A percentile compares a stretch with the other conserved stretches of the same genome.
Conservation (phyloP, 345 rosid genomes). For the Gossypium anomalum region DNA sequence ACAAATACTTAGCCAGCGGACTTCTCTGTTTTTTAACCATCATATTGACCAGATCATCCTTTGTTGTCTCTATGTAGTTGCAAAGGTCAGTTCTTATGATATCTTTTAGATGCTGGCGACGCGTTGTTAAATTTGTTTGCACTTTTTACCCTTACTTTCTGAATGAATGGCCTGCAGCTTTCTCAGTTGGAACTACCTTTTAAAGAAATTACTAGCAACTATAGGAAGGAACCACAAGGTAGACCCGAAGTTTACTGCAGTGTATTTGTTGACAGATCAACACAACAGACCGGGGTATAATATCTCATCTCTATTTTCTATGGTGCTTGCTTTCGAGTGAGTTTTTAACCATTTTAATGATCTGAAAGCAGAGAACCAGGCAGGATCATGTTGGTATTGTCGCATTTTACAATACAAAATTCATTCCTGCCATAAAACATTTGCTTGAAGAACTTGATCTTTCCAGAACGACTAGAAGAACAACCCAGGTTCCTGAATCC, state of each 20-base stretch:
- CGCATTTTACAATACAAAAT: conserved; percentile 84
- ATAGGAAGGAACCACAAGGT: conserved; percentile 92
- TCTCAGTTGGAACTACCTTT: conserved; percentile 78
- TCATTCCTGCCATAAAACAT: conserved; percentile 76
- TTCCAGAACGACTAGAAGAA: conserved; percentile 37
- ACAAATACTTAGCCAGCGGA: conserved; percentile 56
- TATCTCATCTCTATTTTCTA: neutral
- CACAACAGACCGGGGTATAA: conserved; percentile 59
- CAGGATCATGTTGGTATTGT: conserved; percentile 87
- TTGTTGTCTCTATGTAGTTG: conserved; percentile 80
- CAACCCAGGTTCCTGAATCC: conserved; percentile 41
- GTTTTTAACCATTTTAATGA: conserved; percentile 26
- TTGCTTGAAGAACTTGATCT: conserved; percentile 80
- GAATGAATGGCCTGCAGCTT: conserved; percentile 51
- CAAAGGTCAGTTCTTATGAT: conserved; percentile 50
- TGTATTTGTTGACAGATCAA: conserved; percentile 69
- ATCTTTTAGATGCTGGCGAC: conserved; percentile 4
- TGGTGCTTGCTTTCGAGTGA: conserved; percentile 3
- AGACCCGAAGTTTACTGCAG: conserved; percentile 83
- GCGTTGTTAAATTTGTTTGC: conserved; percentile 2
- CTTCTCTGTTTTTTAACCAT: conserved; percentile 65
- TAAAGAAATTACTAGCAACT: conserved; percentile 72
- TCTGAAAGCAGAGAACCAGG: conserved; percentile 59
- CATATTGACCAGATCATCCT: conserved; percentile 87
- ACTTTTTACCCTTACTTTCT: conserved; percentile 22